Percentiles rank a stretch among this genome's conserved stretches.
Conservation (phyloP, 23 red algal species). For the Gracilaria domingensis region DNA sequence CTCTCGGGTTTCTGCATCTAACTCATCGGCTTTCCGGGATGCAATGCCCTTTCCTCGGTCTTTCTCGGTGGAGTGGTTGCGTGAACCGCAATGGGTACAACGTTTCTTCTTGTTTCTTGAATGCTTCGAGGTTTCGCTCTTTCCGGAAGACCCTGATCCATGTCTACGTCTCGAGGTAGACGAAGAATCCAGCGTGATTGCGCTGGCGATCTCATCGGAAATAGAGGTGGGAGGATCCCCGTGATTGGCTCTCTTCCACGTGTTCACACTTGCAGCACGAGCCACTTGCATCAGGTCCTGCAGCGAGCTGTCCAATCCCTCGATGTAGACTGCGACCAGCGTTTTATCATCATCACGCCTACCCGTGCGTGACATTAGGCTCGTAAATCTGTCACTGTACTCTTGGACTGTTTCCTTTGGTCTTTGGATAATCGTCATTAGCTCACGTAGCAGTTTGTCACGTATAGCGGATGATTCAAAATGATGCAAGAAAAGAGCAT, state of each 20-base stretch:
- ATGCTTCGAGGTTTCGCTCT: neutral
- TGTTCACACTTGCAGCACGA: conserved; percentile 6
- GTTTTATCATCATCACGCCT: conserved; percentile 8
- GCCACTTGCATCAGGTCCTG: conserved; percentile 45
- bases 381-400: conserved; percentile 33
- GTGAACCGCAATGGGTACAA: neutral
- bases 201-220: neutral
- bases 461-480: conserved; percentile 22
- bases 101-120: conserved; percentile 1
- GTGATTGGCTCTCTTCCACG: conserved; percentile 6
- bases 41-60: too few relatives aligned
- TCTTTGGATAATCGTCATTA: conserved; percentile 7
- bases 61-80: neutral
- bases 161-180: neutral
- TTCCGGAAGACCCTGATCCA: neutral
- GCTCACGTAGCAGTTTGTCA: conserved; percentile 24
- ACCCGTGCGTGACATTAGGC: conserved; percentile 20
- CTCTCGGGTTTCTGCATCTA: neutral
- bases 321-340: conserved; percentile 11
- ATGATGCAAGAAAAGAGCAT: conserved; percentile 23
- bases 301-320: neutral
- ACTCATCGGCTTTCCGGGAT: neutral
- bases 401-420: conserved; percentile 12
- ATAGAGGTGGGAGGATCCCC: neutral
- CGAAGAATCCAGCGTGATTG: neutral